A percentile compares a stretch with the other conserved stretches of the same genome.
phyloP scores from a whole-genome alignment of 805 yeast genomes.

The Barnettozyma sp. region DNA sequence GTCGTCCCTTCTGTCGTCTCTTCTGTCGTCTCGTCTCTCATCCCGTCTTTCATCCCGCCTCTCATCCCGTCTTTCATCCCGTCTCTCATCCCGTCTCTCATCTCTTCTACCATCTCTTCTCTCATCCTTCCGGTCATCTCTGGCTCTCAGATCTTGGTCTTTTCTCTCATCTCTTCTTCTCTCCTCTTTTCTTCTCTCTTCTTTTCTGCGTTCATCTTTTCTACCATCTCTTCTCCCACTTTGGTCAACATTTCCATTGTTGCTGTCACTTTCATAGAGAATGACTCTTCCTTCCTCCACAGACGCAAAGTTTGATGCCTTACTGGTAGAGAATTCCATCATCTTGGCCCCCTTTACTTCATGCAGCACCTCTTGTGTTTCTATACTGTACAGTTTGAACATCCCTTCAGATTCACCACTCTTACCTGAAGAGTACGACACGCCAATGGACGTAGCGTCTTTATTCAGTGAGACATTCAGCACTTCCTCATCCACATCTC shows the following conservation, averaged over 20 bases:
- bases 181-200: not conserved
- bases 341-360: not conserved
- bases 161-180: not conserved
- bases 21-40: not conserved
- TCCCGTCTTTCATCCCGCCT: not conserved
- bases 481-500: conserved; percentile 39
- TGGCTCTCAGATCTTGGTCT: too few relatives aligned
- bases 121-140: conserved; percentile 2
- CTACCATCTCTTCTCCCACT: not conserved
- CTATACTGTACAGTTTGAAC: not conserved
- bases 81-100: not conserved
- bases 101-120: conserved; percentile 1
- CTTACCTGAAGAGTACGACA: not conserved
- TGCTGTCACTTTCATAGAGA: not conserved
- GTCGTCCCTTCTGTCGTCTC: not conserved
- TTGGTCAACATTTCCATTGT: not conserved
- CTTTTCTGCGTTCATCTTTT: not conserved
- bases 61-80: conserved; percentile 1
- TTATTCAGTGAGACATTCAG: not conserved
- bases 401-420: not conserved
- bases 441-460: not conserved
- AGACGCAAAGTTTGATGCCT: not conserved
- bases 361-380: not conserved
- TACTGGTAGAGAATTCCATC: not conserved
- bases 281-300: conserved; percentile 2